Base-by-base conservation (phyloP, 2,329 filamentous ascomycete genomes). In the Colletotrichum tropicicola region DNA sequence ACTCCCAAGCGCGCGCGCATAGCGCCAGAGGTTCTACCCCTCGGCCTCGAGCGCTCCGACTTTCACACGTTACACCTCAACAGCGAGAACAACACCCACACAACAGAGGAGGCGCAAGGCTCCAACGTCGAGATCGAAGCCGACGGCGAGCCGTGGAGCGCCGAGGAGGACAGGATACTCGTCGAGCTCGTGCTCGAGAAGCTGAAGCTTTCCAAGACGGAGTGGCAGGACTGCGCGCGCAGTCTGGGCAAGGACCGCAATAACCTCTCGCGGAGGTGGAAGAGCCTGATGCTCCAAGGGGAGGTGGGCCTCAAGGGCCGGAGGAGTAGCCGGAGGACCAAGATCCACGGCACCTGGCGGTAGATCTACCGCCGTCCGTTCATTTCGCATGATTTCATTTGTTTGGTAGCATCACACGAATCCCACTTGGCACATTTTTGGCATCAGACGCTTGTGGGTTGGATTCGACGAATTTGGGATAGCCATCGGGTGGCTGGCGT, bases 121-220 rank as follows among this genome's bases (percentile, higher is more conserved):
- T 77, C 77, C 1, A 79, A 81, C 37, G 74, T 82, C 15, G 80
- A 82, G 30, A 70, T 77, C 27, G 83, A 83, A 54, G 77, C 74
- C 2, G 83, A 84, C 64, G 81, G 79, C 58, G 78, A 81, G 61
- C 76, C 78, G 39, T 91, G 89, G 89, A 88, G 83, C 64, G 80
- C 81, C 2, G 88, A 91, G 68, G 88, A 91, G 66, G 89, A 91
- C 73, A 82, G 87, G 61, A 80, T 89, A 61, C 80, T 91, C 2
- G 86, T 91, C n/a, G 88, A 91, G 75, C 81, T 91, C 17, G 87
- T 91, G 39, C 79, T 91, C 6, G 87, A 89, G 73, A 91, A 91
- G 78, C 80, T 91, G 59, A 86, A 85, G 76, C 80, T 91, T 21
- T 85, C 84, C 69, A 89, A 87, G 75, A 81, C 83, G 53, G 88